Conservation (phyloP, 352 stramenopile genomes). For the Globisporangium acanthophoron region DNA sequence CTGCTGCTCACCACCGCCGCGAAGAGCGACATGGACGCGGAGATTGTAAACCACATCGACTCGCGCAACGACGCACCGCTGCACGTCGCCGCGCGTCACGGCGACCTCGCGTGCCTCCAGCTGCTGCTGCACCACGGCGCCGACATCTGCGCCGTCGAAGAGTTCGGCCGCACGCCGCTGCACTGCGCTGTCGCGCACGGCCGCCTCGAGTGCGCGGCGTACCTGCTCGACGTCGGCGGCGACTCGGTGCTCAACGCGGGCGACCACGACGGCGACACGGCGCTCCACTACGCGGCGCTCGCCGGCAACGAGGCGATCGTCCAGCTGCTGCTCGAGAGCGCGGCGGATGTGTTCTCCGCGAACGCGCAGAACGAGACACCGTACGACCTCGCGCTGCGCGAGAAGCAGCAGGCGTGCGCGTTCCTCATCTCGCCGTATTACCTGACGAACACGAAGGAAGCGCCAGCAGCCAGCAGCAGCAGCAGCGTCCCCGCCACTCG, state of each 20-base stretch:
- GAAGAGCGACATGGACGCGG: slow-evolving; percentile 82
- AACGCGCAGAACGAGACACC: slow-evolving; percentile 64
- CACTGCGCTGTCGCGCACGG: slow-evolving; percentile 65
- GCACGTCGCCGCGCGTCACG: slow-evolving; percentile 64
- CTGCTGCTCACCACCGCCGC: slow-evolving; percentile 67
- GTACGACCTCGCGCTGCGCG: slow-evolving; percentile 52
- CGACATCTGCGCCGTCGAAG: slow-evolving; percentile 78
- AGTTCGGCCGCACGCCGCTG: slow-evolving; percentile 73
- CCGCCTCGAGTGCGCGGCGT: slow-evolving; percentile 64
- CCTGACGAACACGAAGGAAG: slow-evolving; percentile 28
- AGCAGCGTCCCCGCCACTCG: slow-evolving; percentile 17
- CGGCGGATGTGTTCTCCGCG: slow-evolving; percentile 52
- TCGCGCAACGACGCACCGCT: slow-evolving; percentile 74
- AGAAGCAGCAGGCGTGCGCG: slow-evolving; percentile 40
- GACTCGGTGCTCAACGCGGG: slow-evolving; percentile 78
- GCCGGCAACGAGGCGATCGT: slow-evolving; percentile 58
- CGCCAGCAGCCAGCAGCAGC: background rate
- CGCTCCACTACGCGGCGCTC: slow-evolving; percentile 68
- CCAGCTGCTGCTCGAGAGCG: slow-evolving; percentile 69
- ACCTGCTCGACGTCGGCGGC: slow-evolving; percentile 77
- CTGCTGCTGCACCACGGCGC: slow-evolving; percentile 72
- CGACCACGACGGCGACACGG: slow-evolving; percentile 69
- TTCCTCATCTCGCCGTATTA: slow-evolving; percentile 58
- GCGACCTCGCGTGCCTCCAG: slow-evolving; percentile 68
- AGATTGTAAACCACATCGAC: slow-evolving; percentile 86